Conservation (phyloP, 257 asterid genomes). For the Parsonsia alboflavescens region DNA sequence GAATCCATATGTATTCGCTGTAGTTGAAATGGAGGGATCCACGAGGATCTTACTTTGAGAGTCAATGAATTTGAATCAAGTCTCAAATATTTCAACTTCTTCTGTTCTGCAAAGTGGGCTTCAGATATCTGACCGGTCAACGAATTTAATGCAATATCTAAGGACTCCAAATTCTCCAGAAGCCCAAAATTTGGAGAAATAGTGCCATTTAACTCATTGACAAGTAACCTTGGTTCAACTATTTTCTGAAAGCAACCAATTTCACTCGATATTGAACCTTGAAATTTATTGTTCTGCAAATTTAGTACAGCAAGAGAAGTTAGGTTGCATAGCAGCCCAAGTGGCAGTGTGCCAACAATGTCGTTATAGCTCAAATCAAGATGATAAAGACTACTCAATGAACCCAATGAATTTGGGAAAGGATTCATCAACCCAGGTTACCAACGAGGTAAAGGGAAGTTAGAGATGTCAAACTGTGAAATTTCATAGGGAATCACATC, state of each 20-base stretch:
- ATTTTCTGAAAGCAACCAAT: background rate
- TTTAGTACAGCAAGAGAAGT: too few relatives aligned
- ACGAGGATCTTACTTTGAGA: conserved; percentile 13
- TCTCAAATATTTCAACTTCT: background rate
- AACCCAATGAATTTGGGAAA: too few relatives aligned
- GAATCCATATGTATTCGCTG: background rate
- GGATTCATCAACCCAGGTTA: too few relatives aligned
- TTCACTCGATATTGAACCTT: too few relatives aligned
- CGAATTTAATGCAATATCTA: background rate
- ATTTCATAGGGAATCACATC: too few relatives aligned
- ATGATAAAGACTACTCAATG: too few relatives aligned
- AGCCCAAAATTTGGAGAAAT: conserved; percentile 7
- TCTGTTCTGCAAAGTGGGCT: conserved; percentile 8
- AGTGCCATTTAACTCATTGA: background rate
- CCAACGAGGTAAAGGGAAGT: too few relatives aligned
- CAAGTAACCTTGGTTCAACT: background rate
- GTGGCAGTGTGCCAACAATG: too few relatives aligned
- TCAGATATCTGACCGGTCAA: conserved; percentile 12
- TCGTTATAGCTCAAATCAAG: too few relatives aligned
- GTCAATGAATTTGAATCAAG: conserved; percentile 9
- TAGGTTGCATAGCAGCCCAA: too few relatives aligned
- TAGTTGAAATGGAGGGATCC: conserved; percentile 29
- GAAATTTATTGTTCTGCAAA: too few relatives aligned
- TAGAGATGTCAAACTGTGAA: too few relatives aligned
- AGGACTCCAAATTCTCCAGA: background rate